Percentiles rank a stretch among this genome's conserved stretches.
Conservation (phyloP, 1,139 yeast species). For the Hemisphaericaspora lyxosophila region DNA sequence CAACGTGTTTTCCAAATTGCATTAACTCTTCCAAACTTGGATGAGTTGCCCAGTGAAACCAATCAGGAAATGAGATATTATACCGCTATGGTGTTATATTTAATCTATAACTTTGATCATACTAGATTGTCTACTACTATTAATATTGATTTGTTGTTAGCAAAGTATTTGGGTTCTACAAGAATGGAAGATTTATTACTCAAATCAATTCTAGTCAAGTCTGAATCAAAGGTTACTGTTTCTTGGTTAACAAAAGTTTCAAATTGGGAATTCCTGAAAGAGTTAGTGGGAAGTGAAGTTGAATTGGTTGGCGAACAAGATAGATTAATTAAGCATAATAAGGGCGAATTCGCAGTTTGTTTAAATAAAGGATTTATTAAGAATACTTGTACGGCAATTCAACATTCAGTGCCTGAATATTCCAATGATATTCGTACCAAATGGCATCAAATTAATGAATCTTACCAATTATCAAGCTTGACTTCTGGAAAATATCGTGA, state of each 20-base stretch:
- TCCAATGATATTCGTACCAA: slow-evolving; percentile 10
- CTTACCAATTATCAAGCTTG: slow-evolving; percentile 17
- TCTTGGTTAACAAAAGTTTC: slow-evolving; percentile 62
- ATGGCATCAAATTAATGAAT: slow-evolving; percentile 23
- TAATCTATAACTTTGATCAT: slow-evolving; percentile 49
- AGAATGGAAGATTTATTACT: slow-evolving; percentile 62
- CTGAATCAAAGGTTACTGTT: slow-evolving; percentile 52
- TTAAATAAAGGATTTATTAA: slow-evolving; percentile 53
- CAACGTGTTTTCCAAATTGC: slow-evolving; percentile 65
- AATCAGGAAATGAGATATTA: slow-evolving; percentile 33
- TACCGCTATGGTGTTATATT: slow-evolving; percentile 43
- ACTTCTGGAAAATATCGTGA: slow-evolving; percentile 7
- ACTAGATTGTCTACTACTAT: slow-evolving; percentile 44
- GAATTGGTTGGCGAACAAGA: slow-evolving; percentile 44
- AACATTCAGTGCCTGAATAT: slow-evolving; percentile 6
- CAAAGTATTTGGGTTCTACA: slow-evolving; percentile 58
- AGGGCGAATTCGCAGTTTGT: slow-evolving; percentile 43
- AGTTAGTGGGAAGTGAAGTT: slow-evolving; percentile 36
- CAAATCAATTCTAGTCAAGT: slow-evolving; percentile 49
- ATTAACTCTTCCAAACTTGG: slow-evolving; percentile 49
- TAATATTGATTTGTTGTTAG: slow-evolving; percentile 10
- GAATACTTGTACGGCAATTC: slow-evolving; percentile 38
- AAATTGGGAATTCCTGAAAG: slow-evolving; percentile 65
- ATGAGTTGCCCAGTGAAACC: slow-evolving; percentile 20
- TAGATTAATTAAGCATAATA: slow-evolving; percentile 46